These are phyloP conservation scores for Geotrichum aggregatum DNA, from an alignment of 1,139 yeast genomes.

Conservation along the genomic window DNA sequence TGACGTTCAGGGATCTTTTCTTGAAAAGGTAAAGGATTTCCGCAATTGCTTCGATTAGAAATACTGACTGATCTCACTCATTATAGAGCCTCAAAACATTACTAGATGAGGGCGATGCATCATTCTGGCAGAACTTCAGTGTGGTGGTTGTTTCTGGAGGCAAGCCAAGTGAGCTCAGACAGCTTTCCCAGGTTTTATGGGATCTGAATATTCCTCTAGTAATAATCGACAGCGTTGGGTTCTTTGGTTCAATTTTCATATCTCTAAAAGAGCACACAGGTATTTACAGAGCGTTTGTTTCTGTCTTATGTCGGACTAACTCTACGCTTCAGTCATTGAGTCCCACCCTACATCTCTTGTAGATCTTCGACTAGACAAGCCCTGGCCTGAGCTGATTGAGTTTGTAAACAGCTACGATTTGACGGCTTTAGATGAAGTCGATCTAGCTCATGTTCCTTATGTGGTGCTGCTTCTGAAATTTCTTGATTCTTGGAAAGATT, in stretches of 20 bases:
- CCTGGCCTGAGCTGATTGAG: conserved; percentile 68
- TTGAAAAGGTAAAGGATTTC: conserved; percentile 26
- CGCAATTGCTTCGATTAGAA: not conserved
- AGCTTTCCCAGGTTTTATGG: conserved; percentile 45
- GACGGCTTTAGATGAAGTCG: conserved; percentile 46
- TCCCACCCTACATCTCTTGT: conserved; percentile 65
- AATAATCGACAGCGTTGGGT: conserved; percentile 54
- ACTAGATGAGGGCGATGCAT: conserved; percentile 11
- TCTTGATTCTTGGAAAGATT: conserved; percentile 44
- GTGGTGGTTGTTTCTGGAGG: conserved; percentile 50
- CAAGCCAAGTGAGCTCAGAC: conserved; percentile 26
- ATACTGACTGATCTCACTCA: not conserved
- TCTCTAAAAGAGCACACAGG: conserved; percentile 52
- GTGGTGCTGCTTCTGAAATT: conserved; percentile 61
- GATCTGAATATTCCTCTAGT: conserved; percentile 51
- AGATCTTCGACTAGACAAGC: conserved; percentile 66
- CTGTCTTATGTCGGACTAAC: not conserved
- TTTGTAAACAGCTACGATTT: conserved; percentile 53
- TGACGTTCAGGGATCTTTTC: conserved; percentile 48
- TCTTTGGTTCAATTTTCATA: conserved; percentile 61
- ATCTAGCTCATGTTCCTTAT: conserved; percentile 71
- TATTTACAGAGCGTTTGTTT: not conserved
- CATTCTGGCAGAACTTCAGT: conserved; percentile 49
- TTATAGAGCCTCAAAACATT: conserved; percentile 16
- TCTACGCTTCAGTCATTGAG: conserved; percentile 48